phyloP scores from a whole-genome alignment of 257 asterid genomes.

The Petunia axillaris region DNA sequence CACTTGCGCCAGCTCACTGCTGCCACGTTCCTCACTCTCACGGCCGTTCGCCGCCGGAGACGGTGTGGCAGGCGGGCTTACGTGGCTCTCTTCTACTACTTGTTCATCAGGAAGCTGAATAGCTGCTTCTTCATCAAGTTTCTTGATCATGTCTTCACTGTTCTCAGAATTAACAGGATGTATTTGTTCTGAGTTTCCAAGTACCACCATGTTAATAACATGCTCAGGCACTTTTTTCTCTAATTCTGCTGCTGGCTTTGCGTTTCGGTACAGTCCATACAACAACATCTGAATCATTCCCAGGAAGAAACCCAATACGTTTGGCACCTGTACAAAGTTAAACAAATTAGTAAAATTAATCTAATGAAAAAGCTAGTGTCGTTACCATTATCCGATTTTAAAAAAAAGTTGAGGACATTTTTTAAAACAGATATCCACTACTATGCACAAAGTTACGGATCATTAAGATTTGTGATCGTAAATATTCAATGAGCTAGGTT shows the following conservation, averaged over 20 bases:
- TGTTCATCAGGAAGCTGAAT: background rate
- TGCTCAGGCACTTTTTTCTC: slow-evolving; percentile 42
- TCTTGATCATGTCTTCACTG: background rate
- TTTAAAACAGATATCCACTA: too few species aligned
- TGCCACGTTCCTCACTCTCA: background rate
- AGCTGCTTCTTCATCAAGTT: background rate
- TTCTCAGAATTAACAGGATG: slow-evolving; percentile 36
- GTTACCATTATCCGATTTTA: background rate
- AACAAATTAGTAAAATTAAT: background rate
- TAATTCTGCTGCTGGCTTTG: slow-evolving; percentile 30
- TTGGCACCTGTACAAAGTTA: slow-evolving; percentile 56
- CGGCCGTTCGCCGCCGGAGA: background rate
- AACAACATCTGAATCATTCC: slow-evolving; percentile 71
- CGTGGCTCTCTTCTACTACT: background rate
- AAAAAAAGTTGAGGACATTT: background rate
- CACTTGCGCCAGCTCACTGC: background rate
- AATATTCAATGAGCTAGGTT: too few species aligned
- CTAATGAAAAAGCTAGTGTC: background rate
- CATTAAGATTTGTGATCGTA: too few species aligned
- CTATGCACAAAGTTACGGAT: too few species aligned
- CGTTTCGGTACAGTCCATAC: slow-evolving; percentile 56
- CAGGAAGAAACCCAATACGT: slow-evolving; percentile 67
- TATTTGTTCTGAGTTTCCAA: slow-evolving; percentile 44
- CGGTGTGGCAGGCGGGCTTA: too few species aligned
- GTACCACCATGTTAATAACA: slow-evolving; percentile 40